Conservation (phyloP, 1,284 basidiomycete species). For the Caloboletus firmus region DNA sequence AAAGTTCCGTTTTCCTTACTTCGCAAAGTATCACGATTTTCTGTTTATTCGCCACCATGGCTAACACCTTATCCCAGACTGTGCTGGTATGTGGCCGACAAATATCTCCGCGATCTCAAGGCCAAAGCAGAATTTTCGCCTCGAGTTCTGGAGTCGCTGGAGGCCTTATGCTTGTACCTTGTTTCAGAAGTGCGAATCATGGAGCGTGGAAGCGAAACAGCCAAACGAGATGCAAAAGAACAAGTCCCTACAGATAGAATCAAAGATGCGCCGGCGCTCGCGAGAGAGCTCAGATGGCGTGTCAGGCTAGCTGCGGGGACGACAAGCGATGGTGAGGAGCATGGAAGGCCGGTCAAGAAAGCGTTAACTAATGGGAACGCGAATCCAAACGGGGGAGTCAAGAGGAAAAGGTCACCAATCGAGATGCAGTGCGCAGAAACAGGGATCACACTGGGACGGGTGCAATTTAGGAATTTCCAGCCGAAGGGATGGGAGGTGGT, state of each 20-base stretch:
- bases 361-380: constrained; percentile 31
- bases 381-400: constrained; percentile 39
- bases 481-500: constrained; percentile 64
- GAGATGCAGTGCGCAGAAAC: constrained; percentile 27
- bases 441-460: constrained; percentile 29
- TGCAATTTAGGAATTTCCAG: constrained; percentile 62
- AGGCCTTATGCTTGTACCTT: constrained; percentile 73
- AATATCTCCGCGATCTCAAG: constrained; percentile 72
- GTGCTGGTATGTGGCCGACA: constrained; percentile 88
- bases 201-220: constrained; percentile 61
- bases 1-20: constrained; percentile 91
- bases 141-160: constrained; percentile 72
- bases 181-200: constrained; percentile 72
- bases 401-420: constrained; percentile 53
- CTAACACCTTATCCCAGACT: constrained; percentile 49
- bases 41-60: not conserved
- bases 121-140: constrained; percentile 55
- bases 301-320: constrained; percentile 64
- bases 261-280: constrained; percentile 74
- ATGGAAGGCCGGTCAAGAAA: constrained; percentile 31
- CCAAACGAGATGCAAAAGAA: constrained; percentile 73
- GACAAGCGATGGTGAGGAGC: constrained; percentile 66
- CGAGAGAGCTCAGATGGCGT: constrained; percentile 82
- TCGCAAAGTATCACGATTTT: constrained; percentile 59
- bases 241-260: constrained; percentile 79